phyloP scores from a whole-genome alignment of 345 rosid species.

The Brassica carinata region DNA sequence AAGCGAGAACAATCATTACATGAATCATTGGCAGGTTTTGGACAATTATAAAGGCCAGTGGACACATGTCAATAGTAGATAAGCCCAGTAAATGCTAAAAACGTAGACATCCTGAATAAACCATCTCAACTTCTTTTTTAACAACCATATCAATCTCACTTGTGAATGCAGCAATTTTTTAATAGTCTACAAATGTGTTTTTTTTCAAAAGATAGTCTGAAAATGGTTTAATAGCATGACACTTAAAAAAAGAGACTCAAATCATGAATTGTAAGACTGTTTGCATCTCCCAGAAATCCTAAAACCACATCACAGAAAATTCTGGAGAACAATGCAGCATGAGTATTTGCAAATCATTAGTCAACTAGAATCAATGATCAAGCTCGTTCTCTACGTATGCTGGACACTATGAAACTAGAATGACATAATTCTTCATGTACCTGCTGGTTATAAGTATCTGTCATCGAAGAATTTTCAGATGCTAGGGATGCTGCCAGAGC shows the following conservation, averaged over 20 bases:
- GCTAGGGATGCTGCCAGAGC: slow-evolving; percentile 95
- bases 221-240: not conserved
- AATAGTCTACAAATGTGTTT: not conserved
- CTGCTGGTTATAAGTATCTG: slow-evolving; percentile 95
- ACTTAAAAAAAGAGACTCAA: slow-evolving; percentile 9
- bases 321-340: slow-evolving; percentile 10
- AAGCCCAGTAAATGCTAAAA: slow-evolving; percentile 8
- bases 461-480: slow-evolving; percentile 89
- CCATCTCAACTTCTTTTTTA: not conserved
- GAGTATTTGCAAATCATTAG: slow-evolving; percentile 4
- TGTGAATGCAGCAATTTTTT: slow-evolving; percentile 17
- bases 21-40: not conserved
- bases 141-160: slow-evolving; percentile 19
- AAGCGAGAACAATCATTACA: slow-evolving; percentile 19
- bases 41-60: not conserved
- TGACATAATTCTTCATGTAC: slow-evolving; percentile 40
- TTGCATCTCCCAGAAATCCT: slow-evolving; percentile 18
- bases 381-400: slow-evolving; percentile 6
- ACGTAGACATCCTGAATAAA: slow-evolving; percentile 5
- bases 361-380: slow-evolving; percentile 1
- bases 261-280: slow-evolving; percentile 14
- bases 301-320: slow-evolving; percentile 15
- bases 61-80: not conserved
- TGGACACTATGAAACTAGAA: slow-evolving; percentile 10
- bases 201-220: not conserved